Conservation (phyloP, 306 rosid species). For the Calophaca sinica region DNA sequence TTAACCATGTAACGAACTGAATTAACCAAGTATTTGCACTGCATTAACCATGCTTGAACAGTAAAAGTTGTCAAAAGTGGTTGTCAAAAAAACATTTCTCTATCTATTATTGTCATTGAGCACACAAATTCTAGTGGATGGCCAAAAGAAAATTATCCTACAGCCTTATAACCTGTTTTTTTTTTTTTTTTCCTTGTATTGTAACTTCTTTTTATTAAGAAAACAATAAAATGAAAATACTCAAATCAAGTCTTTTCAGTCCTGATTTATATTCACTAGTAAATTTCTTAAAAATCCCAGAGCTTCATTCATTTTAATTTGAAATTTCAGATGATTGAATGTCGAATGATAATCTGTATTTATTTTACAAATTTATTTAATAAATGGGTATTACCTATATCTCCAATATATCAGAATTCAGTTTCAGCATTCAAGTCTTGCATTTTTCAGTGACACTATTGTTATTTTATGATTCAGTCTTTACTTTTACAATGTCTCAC, state of each 20-base stretch:
- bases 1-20: too few relatives aligned
- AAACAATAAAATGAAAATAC: background rate
- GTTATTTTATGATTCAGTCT: slow-evolving; percentile 32
- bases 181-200: background rate
- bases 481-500: slow-evolving; percentile 36
- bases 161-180: slow-evolving; percentile 17
- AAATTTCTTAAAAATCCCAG: slow-evolving; percentile 20
- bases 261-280: background rate
- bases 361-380: slow-evolving; percentile 33
- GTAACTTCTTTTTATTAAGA: slow-evolving; percentile 1
- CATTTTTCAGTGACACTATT: slow-evolving; percentile 22
- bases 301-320: slow-evolving; percentile 30
- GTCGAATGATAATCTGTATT: slow-evolving; percentile 14
- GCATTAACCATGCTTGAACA: too few relatives aligned
- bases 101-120: background rate
- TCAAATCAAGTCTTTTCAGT: slow-evolving; percentile 21
- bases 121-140: background rate
- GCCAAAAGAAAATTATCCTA: slow-evolving; percentile 21
- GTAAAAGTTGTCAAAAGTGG: too few relatives aligned
- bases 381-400: slow-evolving; percentile 18
- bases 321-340: slow-evolving; percentile 28
- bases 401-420: slow-evolving; percentile 15
- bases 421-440: slow-evolving; percentile 25
- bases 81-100: too few relatives aligned
- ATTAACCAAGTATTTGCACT: too few relatives aligned